These are phyloP conservation scores for Neurospora hispaniola DNA, from an alignment of 495 filamentous ascomycete genomes.

Conservation along the genomic window DNA sequence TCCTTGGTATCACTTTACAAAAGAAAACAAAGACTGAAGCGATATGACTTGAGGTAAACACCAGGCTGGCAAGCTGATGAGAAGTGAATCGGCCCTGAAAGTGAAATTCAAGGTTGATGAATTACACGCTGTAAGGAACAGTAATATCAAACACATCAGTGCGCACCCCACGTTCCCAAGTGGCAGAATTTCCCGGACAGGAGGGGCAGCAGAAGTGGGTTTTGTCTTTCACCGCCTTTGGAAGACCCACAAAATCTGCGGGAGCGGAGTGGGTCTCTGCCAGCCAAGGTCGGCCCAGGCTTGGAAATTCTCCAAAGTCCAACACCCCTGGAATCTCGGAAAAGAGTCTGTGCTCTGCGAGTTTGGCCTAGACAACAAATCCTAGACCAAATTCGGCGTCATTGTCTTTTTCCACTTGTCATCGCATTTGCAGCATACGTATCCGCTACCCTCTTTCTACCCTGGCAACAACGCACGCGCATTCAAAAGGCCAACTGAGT, in stretches of 20 bases:
- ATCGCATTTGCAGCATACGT: background rate
- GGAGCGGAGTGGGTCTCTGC: background rate
- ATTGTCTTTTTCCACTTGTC: background rate
- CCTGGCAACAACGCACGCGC: background rate
- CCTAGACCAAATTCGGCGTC: background rate
- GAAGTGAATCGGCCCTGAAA: background rate
- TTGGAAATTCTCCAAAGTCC: background rate
- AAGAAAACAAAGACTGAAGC: slow-evolving; percentile 7
- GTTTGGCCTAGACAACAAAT: background rate
- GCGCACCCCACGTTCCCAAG: slow-evolving; percentile 18
- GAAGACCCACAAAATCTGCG: background rate
- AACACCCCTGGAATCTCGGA: background rate
- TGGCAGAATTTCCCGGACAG: slow-evolving; percentile 23
- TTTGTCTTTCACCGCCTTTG: slow-evolving; percentile 9
- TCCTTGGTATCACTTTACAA: background rate
- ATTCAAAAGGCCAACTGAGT: background rate
- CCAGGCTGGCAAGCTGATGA: background rate
- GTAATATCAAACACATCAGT: background rate
- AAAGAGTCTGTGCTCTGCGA: background rate
- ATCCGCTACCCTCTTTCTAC: background rate
- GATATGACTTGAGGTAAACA: background rate
- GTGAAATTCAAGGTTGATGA: background rate
- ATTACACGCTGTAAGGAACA: slow-evolving; percentile 1
- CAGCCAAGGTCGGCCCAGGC: background rate
- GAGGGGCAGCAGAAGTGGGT: slow-evolving; percentile 14